Evolutionary conservation across 768 basidiomycete species (phyloP).

Genomic region (Trametes cubensis): DNA sequence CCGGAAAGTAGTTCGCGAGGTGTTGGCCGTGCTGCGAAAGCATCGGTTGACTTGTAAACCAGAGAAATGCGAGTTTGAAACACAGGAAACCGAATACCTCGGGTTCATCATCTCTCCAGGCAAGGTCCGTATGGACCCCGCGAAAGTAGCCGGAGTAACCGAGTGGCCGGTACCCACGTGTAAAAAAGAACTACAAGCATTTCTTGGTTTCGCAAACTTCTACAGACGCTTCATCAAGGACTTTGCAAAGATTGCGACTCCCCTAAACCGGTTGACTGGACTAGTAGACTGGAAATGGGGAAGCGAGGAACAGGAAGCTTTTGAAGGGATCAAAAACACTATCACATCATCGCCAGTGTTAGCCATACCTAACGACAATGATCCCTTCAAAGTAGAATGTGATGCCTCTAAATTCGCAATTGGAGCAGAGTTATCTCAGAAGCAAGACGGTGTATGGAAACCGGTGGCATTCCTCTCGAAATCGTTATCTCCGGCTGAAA

Average conservation of each 20-base stretch:
- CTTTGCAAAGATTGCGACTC: conserved; percentile 32
- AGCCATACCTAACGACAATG: conserved; percentile 5
- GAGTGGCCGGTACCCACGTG: conserved; percentile 34
- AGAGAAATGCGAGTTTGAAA: conserved; percentile 41
- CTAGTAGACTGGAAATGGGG: not conserved
- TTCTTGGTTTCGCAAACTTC: conserved; percentile 37
- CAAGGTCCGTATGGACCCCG: conserved; percentile 36
- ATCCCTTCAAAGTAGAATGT: conserved; percentile 22
- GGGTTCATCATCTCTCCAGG: conserved; percentile 33
- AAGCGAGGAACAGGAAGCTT: not conserved
- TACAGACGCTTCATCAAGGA: conserved; percentile 35
- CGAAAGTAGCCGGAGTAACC: conserved; percentile 34
- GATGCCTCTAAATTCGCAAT: conserved; percentile 20
- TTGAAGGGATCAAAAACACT: not conserved
- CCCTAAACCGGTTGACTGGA: conserved; percentile 22
- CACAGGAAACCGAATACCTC: conserved; percentile 34
- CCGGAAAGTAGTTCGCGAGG: conserved; percentile 18
- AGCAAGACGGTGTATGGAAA: conserved; percentile 11
- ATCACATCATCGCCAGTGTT: conserved; percentile 17
- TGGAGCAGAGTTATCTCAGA: conserved; percentile 35
- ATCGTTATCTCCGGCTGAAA: conserved; percentile 25
- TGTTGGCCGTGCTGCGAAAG: conserved; percentile 33
- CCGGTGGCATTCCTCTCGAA: conserved; percentile 20
- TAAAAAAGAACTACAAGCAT: conserved; percentile 28
- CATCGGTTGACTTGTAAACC: conserved; percentile 41